Conservation (phyloP, 495 filamentous ascomycete genomes). For the Hyaloscypha finlandica region DNA sequence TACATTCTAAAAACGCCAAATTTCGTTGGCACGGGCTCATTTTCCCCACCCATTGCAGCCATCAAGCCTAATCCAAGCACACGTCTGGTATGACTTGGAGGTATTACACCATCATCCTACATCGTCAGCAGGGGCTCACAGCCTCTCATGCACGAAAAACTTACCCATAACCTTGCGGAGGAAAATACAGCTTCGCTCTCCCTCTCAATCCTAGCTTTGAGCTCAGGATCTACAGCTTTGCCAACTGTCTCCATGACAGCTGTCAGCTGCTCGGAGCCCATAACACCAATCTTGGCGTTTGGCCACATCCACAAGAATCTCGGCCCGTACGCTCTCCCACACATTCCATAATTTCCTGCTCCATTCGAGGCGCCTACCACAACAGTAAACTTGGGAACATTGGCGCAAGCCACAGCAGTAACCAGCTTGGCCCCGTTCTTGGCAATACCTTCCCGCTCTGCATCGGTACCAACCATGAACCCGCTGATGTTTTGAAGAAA, state of each 20-base stretch:
- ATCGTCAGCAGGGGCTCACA: slow-evolving; percentile 27
- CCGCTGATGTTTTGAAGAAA: slow-evolving; percentile 97
- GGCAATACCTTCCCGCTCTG: slow-evolving; percentile 91
- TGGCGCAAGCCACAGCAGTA: slow-evolving; percentile 90
- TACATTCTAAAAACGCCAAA: slow-evolving; percentile 99
- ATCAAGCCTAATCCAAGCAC: slow-evolving; percentile 81
- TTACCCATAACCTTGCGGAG: slow-evolving; percentile 84
- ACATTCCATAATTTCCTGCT: slow-evolving; percentile 69
- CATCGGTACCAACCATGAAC: slow-evolving; percentile 96
- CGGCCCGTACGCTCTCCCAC: slow-evolving; percentile 91
- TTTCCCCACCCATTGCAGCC: slow-evolving; percentile 72
- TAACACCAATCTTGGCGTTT: slow-evolving; percentile 91
- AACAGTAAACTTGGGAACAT: slow-evolving; percentile 96
- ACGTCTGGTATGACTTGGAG: slow-evolving; percentile 80
- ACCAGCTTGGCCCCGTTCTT: slow-evolving; percentile 98
- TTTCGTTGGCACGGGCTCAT: slow-evolving; percentile 64
- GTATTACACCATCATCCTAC: slow-evolving; percentile 87
- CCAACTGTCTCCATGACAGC: slow-evolving; percentile 95
- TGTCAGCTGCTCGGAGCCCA: slow-evolving; percentile 92
- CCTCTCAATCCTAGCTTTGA: slow-evolving; percentile 82
- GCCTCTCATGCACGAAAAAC: slow-evolving; percentile 29
- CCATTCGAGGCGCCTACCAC: slow-evolving; percentile 91
- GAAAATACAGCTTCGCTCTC: slow-evolving; percentile 91
- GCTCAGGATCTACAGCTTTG: slow-evolving; percentile 74
- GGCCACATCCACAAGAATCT: slow-evolving; percentile 98